Base-by-base conservation (phyloP, 371 early-diverging fungal genomes). In the Gilbertella persicaria region DNA sequence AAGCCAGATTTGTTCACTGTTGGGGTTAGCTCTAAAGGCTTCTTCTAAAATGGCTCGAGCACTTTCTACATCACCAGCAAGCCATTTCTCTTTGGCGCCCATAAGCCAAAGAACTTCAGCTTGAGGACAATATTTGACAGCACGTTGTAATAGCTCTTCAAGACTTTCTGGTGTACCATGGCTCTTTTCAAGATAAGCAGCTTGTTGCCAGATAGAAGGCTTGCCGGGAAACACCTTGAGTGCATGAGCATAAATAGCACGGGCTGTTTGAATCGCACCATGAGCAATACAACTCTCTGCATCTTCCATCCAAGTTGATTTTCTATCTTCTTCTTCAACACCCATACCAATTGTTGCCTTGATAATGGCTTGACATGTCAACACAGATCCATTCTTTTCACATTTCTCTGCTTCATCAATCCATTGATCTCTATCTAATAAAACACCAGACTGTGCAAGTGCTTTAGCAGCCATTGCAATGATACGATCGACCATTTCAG, bases 91-190 rank as follows among this genome's bases (percentile, higher is more conserved):
- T 65, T 97, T 95, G 43, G 98, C 98, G 0, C 86, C 89, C 93
- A 97, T 96, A 23, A 98, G 83, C 97, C 97, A 98, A 37, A 97
- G 78, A 0, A 91, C 83, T 71, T 98, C 96, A 8, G 91, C 91
- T 46, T 93, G 91, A 36, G 97, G 98, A 66, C 94, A 95, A 57
- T 88, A 86, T 44, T 80, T 83, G 41, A 95, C 94, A 2, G 96
- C 93, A 13, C 91, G 89, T 30, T 85, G 82, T 26, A 98, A 65
- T 35, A 97, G 50, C 45, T 87, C 88, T 41, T 92, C 93, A 49
- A 95, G 64, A 9, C 85, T 84, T 37, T 83, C 88, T 0, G 80
- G 60, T 5, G 91, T 89, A 29, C 96, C 97, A 53, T 96, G 90
- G 3, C 75, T 64, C 60, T 92, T 93, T 64, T 98, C 98, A 40